A percentile compares a stretch with the other conserved stretches of the same genome.
Evolutionary conservation across 371 early-diverging fungal genomes (phyloP).

Genomic region (Batrachochytrium dendrobatidis): DNA sequence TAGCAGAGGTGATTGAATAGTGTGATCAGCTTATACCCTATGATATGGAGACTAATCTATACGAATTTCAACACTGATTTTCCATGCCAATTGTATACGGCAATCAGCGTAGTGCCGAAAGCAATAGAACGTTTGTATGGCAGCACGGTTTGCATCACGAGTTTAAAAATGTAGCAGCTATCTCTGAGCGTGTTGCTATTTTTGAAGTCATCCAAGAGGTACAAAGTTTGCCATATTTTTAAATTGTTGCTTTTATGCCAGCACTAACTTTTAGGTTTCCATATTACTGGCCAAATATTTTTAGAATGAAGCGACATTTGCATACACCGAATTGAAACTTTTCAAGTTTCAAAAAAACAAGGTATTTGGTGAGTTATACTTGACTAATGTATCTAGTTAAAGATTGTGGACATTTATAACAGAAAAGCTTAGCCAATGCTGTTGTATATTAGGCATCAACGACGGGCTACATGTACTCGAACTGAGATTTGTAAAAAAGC

Average conservation of each 20-base stretch:
- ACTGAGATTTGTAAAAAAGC: not conserved
- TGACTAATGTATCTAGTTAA: not conserved
- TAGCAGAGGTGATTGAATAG: constrained; percentile 2
- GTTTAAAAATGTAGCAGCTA: not conserved
- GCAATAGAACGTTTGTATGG: not conserved
- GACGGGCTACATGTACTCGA: constrained; percentile 1
- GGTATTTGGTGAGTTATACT: constrained; percentile 2
- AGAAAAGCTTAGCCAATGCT: too few relatives aligned
- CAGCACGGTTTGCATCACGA: not conserved
- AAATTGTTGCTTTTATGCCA: too few relatives aligned
- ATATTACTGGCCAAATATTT: not conserved
- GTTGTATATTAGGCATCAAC: too few relatives aligned
- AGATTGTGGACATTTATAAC: not conserved
- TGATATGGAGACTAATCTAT: too few relatives aligned
- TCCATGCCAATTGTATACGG: too few relatives aligned
- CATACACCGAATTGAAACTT: not conserved
- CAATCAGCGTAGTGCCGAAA: not conserved
- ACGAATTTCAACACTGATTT: too few relatives aligned
- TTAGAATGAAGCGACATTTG: not conserved
- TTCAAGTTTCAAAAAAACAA: not conserved
- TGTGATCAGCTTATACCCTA: too few relatives aligned
- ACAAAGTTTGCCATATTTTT: not conserved
- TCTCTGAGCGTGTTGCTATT: not conserved
- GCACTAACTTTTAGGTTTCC: too few relatives aligned
- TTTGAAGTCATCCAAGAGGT: not conserved